A percentile compares a stretch with the other conserved stretches of the same genome.
phyloP scores from a whole-genome alignment of 805 yeast species.

The Candida ulmi region DNA sequence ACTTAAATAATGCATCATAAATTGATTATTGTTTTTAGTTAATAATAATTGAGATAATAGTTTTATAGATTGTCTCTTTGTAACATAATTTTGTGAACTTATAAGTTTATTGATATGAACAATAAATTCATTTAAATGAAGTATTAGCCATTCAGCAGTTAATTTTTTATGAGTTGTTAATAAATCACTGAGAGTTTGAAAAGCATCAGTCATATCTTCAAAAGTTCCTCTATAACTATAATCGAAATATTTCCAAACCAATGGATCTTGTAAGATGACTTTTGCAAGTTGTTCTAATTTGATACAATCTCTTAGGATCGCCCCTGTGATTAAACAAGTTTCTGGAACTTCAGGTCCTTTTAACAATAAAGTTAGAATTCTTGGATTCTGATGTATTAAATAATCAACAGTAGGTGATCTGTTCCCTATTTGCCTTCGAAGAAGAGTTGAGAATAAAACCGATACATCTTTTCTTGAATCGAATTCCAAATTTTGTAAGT shows the following conservation, averaged over 20 bases:
- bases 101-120: slow-evolving; percentile 62
- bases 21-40: slow-evolving; percentile 60
- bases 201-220: slow-evolving; percentile 87
- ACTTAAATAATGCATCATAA: slow-evolving; percentile 74
- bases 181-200: slow-evolving; percentile 67
- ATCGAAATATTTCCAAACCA: slow-evolving; percentile 78
- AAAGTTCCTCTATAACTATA: slow-evolving; percentile 73
- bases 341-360: slow-evolving; percentile 72
- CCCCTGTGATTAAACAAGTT: slow-evolving; percentile 66
- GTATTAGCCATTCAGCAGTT: slow-evolving; percentile 61
- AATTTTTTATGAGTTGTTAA: slow-evolving; percentile 64
- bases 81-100: slow-evolving; percentile 78
- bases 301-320: slow-evolving; percentile 78
- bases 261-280: slow-evolving; percentile 50
- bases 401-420: slow-evolving; percentile 87
- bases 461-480: slow-evolving; percentile 85
- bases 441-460: slow-evolving; percentile 63
- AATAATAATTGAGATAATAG: slow-evolving; percentile 68
- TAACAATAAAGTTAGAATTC: slow-evolving; percentile 55
- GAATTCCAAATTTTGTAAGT: slow-evolving; percentile 69
- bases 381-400: slow-evolving; percentile 53
- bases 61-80: slow-evolving; percentile 84
- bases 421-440: slow-evolving; percentile 71
- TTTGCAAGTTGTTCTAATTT: slow-evolving; percentile 67
- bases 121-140: slow-evolving; percentile 54